Percentiles rank a stretch among this genome's conserved stretches.
Conservation (phyloP, 257 asterid species). For the Scutellaria minor region DNA sequence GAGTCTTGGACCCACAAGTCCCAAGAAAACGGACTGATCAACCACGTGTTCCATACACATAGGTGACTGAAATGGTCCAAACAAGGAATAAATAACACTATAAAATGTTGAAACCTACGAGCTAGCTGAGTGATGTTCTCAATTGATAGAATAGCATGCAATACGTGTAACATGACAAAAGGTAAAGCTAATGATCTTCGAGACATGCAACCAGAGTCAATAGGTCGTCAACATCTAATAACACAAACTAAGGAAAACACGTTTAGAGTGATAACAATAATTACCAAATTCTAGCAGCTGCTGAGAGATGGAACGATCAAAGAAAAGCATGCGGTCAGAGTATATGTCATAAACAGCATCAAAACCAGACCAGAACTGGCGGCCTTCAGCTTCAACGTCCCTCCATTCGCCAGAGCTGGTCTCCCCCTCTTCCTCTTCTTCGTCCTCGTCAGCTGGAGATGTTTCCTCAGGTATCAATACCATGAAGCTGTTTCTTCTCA, state of each 20-base stretch:
- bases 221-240: not conserved
- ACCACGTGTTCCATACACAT: not conserved
- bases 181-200: not conserved
- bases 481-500: slow-evolving; percentile 91
- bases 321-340: slow-evolving; percentile 77
- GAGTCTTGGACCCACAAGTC: not conserved
- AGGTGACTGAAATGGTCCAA: not conserved
- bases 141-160: not conserved
- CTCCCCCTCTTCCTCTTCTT: slow-evolving; percentile 72
- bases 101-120: not conserved
- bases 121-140: not conserved
- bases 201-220: slow-evolving; percentile 12
- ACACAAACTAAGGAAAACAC: not conserved
- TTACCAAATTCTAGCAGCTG: slow-evolving; percentile 84
- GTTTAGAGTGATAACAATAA: slow-evolving; percentile 29
- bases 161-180: not conserved
- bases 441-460: slow-evolving; percentile 67
- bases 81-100: not conserved
- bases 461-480: slow-evolving; percentile 91
- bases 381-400: slow-evolving; percentile 82
- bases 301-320: slow-evolving; percentile 72
- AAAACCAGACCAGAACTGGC: slow-evolving; percentile 88
- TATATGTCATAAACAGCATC: slow-evolving; percentile 85
- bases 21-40: not conserved
- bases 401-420: slow-evolving; percentile 83